Conservation (phyloP, 2,329 filamentous ascomycete genomes). For the Diplodia intermedia region DNA sequence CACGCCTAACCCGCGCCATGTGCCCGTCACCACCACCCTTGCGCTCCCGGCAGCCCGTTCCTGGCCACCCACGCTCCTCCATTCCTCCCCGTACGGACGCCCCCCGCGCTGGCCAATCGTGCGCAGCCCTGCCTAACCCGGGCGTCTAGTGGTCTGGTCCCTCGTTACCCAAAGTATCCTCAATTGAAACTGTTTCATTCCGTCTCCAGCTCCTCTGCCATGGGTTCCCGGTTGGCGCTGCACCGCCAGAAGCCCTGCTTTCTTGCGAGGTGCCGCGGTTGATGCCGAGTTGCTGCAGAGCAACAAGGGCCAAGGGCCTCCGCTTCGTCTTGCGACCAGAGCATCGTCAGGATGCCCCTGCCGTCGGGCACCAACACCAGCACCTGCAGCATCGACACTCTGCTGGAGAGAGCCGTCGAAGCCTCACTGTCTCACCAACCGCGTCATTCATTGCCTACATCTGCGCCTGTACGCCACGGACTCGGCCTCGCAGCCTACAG, state of each 20-base stretch:
- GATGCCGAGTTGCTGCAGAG: conserved; percentile 6
- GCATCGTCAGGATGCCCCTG: background rate
- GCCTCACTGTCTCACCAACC: conserved; percentile 22
- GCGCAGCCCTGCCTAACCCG: conserved; percentile 20
- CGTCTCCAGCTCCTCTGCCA: conserved; percentile 24
- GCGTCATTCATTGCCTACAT: conserved; percentile 21
- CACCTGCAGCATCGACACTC: conserved; percentile 5
- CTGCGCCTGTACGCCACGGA: conserved; percentile 23
- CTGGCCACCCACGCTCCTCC: conserved; percentile 23
- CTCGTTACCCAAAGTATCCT: conserved; percentile 32
- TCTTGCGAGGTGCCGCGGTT: background rate
- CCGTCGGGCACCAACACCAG: background rate
- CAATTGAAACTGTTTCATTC: conserved; percentile 34
- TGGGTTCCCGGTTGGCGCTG: conserved; percentile 23
- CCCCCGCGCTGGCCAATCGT: conserved; percentile 19
- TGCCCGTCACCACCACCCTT: conserved; percentile 27
- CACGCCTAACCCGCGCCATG: conserved; percentile 31
- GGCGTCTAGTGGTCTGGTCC: conserved; percentile 24
- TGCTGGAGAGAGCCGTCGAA: conserved; percentile 10
- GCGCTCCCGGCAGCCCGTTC: conserved; percentile 29
- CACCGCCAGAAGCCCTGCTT: conserved; percentile 18
- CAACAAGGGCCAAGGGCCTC: background rate
- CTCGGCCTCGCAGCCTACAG: conserved; percentile 21
- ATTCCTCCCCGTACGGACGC: conserved; percentile 29
- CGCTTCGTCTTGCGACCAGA: background rate